phyloP scores from a whole-genome alignment of 1,284 basidiomycete genomes.

The Sanghuangporus baumii region DNA sequence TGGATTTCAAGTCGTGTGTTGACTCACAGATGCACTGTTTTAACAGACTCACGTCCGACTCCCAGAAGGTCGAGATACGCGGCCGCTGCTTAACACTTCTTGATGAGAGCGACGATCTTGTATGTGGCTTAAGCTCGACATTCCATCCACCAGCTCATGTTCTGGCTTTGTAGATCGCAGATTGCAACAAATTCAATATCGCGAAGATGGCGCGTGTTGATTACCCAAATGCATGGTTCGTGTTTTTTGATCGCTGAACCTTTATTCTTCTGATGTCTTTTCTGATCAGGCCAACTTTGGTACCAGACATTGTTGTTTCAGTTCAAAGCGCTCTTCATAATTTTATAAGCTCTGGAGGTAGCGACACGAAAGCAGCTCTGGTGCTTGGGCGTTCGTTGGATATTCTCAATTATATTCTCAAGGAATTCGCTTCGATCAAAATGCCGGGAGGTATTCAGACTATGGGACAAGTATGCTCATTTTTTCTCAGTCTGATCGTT shows the following conservation, averaged over 20 bases:
- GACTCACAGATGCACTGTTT: slow-evolving; percentile 15
- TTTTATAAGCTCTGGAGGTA: slow-evolving; percentile 36
- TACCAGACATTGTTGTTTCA: slow-evolving; percentile 49
- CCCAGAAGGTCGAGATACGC: slow-evolving; percentile 56
- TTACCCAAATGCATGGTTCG: slow-evolving; percentile 61
- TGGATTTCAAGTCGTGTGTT: not conserved
- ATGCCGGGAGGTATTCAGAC: slow-evolving; percentile 58
- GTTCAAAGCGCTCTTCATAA: slow-evolving; percentile 48
- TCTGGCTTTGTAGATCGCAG: slow-evolving; percentile 43
- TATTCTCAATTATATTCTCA: slow-evolving; percentile 56
- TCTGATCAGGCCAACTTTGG: slow-evolving; percentile 51
- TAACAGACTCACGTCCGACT: slow-evolving; percentile 57
- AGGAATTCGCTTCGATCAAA: slow-evolving; percentile 63
- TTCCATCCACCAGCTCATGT: not conserved
- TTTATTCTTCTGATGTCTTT: not conserved
- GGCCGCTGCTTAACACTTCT: slow-evolving; percentile 56
- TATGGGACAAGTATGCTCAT: slow-evolving; percentile 50
- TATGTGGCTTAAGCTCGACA: slow-evolving; percentile 25
- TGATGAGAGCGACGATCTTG: slow-evolving; percentile 69
- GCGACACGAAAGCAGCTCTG: slow-evolving; percentile 43
- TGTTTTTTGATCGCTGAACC: slow-evolving; percentile 16
- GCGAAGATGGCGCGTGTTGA: slow-evolving; percentile 69
- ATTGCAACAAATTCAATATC: slow-evolving; percentile 65
- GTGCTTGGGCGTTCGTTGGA: slow-evolving; percentile 55
- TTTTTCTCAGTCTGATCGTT: not conserved